Percentiles rank a stretch among this genome's conserved stretches.
Evolutionary conservation across 2,329 filamentous ascomycete species (phyloP).

Genomic region (Cladophialophora chaetospira): DNA sequence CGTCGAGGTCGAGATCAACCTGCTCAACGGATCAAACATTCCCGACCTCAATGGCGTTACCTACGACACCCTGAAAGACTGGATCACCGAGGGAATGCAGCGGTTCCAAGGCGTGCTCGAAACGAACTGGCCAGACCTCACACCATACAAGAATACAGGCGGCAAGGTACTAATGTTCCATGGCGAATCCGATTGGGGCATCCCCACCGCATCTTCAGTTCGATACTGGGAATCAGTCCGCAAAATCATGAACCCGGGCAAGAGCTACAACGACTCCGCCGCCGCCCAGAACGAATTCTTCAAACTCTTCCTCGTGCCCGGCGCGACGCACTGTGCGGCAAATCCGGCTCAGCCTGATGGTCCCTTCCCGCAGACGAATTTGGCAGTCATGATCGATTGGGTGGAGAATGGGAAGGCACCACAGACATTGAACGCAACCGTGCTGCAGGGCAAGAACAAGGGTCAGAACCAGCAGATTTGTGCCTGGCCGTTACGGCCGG

Average conservation of each 20-base stretch:
- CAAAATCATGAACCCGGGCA: conserved; percentile 50
- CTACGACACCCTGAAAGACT: conserved; percentile 59
- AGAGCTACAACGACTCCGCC: conserved; percentile 43
- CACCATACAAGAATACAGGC: conserved; percentile 51
- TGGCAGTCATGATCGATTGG: conserved; percentile 54
- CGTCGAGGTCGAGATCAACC: conserved; percentile 29
- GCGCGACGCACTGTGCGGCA: conserved; percentile 54
- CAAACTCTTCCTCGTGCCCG: conserved; percentile 57
- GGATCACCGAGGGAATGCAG: conserved; percentile 55
- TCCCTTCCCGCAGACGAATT: conserved; percentile 50
- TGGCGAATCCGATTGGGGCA: conserved; percentile 57
- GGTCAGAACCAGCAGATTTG: conserved; percentile 41
- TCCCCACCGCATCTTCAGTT: conserved; percentile 57
- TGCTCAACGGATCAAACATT: conserved; percentile 39
- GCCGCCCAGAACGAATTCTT: conserved; percentile 56
- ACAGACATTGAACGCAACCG: conserved; percentile 47
- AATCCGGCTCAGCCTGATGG: conserved; percentile 49
- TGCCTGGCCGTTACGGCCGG: conserved; percentile 39
- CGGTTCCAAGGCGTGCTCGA: conserved; percentile 56
- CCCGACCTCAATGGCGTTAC: conserved; percentile 51
- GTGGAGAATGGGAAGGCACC: conserved; percentile 54
- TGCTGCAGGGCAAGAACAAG: conserved; percentile 30
- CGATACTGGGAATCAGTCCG: conserved; percentile 60
- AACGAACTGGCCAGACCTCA: conserved; percentile 57
- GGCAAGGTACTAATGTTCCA: conserved; percentile 63